Percentiles rank a stretch among this genome's conserved stretches.
phyloP scores from a whole-genome alignment of 176 grass and related monocot genomes.

The Phoenix dactylifera region DNA sequence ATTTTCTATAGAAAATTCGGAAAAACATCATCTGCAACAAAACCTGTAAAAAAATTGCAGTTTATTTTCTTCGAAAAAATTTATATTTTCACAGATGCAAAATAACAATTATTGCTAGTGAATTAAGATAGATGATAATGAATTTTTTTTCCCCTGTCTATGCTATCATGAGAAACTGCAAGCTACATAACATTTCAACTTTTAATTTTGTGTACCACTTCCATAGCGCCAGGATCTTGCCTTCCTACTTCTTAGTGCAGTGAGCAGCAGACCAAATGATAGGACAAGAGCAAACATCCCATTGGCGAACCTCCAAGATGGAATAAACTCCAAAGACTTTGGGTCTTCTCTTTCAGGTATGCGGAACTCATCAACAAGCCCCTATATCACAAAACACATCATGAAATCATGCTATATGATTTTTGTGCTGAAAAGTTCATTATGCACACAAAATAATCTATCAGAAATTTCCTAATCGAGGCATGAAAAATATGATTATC shows the following conservation, averaged over 20 bases:
- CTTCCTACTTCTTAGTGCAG: slow-evolving; percentile 87
- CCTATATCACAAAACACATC: slow-evolving; percentile 26
- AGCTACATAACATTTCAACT: too few relatives aligned
- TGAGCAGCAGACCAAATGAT: slow-evolving; percentile 91
- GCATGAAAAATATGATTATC: too few relatives aligned
- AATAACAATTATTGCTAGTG: neutral
- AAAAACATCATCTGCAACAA: too few relatives aligned
- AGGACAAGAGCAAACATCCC: slow-evolving; percentile 90
- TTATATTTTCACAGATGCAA: too few relatives aligned
- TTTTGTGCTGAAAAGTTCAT: too few relatives aligned
- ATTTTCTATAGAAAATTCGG: too few relatives aligned
- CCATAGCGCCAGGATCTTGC: slow-evolving; percentile 97
- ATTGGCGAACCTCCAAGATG: slow-evolving; percentile 89
- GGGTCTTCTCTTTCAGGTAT: slow-evolving; percentile 65
- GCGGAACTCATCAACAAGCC: slow-evolving; percentile 76
- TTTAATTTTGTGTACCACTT: slow-evolving; percentile 32
- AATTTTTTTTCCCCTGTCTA: neutral
- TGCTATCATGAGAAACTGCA: neutral
- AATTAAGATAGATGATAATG: slow-evolving; percentile 13
- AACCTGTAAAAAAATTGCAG: too few relatives aligned
- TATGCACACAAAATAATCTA: too few relatives aligned
- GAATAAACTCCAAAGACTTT: slow-evolving; percentile 39
- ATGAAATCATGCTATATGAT: neutral
- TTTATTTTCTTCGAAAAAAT: too few relatives aligned
- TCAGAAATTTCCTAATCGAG: too few relatives aligned